A percentile compares a stretch with the other conserved stretches of the same genome.
Conservation (phyloP, 176 grass and related monocot species). For the Musa schizocarpa region DNA sequence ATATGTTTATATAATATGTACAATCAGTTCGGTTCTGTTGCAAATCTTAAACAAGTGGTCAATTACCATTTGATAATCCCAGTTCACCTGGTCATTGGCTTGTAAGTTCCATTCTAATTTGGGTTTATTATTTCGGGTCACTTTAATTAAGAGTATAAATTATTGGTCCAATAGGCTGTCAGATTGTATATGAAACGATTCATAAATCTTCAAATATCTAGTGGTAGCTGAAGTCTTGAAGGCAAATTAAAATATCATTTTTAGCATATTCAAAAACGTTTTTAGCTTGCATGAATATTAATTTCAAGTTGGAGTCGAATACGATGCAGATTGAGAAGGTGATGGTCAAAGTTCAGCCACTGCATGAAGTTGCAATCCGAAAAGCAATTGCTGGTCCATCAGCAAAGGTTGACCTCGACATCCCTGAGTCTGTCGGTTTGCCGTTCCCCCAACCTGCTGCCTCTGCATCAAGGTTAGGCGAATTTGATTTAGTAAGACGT, state of each 20-base stretch:
- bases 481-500: conserved; percentile 25
- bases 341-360: conserved; percentile 39
- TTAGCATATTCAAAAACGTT: neutral
- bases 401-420: conserved; percentile 53
- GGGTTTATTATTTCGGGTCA: no score
- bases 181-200: neutral
- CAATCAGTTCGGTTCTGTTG: no score
- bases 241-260: neutral
- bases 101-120: no score
- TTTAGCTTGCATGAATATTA: neutral
- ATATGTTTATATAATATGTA: no score
- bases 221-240: neutral
- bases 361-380: conserved; percentile 34
- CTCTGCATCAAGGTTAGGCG: conserved; percentile 24
- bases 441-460: conserved; percentile 25
- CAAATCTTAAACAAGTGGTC: no score
- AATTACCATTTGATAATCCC: no score
- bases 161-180: no score
- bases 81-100: no score
- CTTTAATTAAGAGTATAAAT: no score
- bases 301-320: neutral
- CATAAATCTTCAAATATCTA: neutral
- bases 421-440: conserved; percentile 74
- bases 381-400: conserved; percentile 24
- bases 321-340: conserved; percentile 50